Base-by-base conservation (phyloP, 2,329 filamentous ascomycete genomes). In the Coleophoma eucalyptorum region DNA sequence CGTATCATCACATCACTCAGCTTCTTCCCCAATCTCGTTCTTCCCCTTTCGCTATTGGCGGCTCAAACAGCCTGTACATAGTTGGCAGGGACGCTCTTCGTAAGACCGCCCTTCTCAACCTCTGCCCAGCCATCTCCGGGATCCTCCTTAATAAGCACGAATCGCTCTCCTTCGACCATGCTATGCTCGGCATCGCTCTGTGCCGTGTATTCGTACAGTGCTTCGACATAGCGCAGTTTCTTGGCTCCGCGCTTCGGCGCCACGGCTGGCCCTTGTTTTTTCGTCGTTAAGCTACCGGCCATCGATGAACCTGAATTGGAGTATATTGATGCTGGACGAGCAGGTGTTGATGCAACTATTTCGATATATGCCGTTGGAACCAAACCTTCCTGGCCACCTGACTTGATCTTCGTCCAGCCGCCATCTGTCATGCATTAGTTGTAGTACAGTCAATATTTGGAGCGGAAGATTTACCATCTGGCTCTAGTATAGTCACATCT, bases 101-200 rank as follows among this genome's bases (percentile, higher is more conserved):
- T 90, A 38, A 84, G 75, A 1, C 92, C 92, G 16, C 90, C 91
- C 69, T 90, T 91, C 73, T 97, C 94, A 16, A 99, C 94, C 72
- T 97, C 94, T 26, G 86, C 90, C 94, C 94, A 99, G 0, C 94
- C 94, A 72, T 97, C 94, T 1, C 94, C 94, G 0, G 85, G 80
- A 65, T 97, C 93, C 50, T 89, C 85, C 62, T 86, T 91, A 54
- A 97, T 84, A 32, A 99, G 75, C 37, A 99, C 91, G 63, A 99
- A 95, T 47, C 85, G 81, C 70, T 99, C 94, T 1, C 94, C 94
- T 69, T 96, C 93, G 1, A 68, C 67, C 90, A 99, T 99, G 63
- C 79, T 90, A 69, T 93, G 91, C 71, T 99, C 94, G 7, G 83
- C 81, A 5, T 95, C 90, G 58, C 84, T 91, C 62, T 90, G 86